Base-by-base conservation (phyloP, 306 rosid genomes). In the Vicia sativa region DNA sequence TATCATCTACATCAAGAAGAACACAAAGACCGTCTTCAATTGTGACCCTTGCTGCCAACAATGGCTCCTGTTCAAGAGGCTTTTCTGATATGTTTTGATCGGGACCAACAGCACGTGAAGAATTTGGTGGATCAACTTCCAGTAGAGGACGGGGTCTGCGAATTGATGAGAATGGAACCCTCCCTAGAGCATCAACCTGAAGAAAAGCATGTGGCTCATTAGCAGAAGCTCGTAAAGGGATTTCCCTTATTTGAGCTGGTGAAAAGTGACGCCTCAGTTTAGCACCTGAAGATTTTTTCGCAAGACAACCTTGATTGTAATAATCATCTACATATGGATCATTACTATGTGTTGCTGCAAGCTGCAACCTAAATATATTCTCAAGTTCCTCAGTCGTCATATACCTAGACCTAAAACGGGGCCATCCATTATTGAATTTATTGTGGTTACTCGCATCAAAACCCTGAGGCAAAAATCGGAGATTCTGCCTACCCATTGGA, bases 91-190 rank as follows among this genome's bases (percentile, higher is more conserved):
- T 75, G 68, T 78, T 90, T 63, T 91, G 95, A 45, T 91, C 96
- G 39, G 81, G 53, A 70, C 79, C 78, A 37, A 83, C 78, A 38
- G 75, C 74, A 60, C 73, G 71, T 19, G 86, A 85, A 26, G 89
- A 77, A 76, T 80, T 90, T 48, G 96, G 88, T 58, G 96, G 78
- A 69, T 95, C 99, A 74, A 95, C 95, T 82, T 95, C 99, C 55
- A 95, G 84, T 58, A 95, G 99, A 72, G 99, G 99, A 26, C 99
- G 99, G 38, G 99, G 99, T 82, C 99, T 85, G 53, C 95, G 97
- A 77, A 95, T 88, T 71, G 99, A 95, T 37, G 99, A 95, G 81
- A 95, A 95, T 4, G 97, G 97, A 80, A 95, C 93, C 79, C 99
- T 88, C 68, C 99, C 99, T 71, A 91, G 85, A 58, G 99, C 99